Conservation (phyloP, 139 green algal species). For the Chlorella sorokiniana region DNA sequence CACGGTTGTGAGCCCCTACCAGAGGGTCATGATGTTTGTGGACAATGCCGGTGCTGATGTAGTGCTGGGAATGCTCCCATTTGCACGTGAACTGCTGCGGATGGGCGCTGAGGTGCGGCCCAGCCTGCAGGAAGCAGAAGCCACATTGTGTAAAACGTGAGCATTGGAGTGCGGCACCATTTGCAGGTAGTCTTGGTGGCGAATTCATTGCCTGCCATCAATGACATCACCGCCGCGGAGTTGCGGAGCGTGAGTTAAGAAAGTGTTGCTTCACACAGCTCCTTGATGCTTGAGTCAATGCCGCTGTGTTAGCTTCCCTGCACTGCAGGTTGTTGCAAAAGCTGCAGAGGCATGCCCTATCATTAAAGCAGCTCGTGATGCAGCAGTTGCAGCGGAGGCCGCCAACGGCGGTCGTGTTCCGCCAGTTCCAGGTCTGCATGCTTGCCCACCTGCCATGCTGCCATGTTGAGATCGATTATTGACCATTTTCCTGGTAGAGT, state of each 20-base stretch:
- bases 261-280: background rate
- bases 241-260: conserved; percentile 54
- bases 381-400: conserved; percentile 45
- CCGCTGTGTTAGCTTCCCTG: background rate
- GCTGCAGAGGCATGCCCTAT: conserved; percentile 63
- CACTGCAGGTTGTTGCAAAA: conserved; percentile 42
- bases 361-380: conserved; percentile 62
- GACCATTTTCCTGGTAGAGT: too few species aligned
- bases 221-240: conserved; percentile 95
- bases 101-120: conserved; percentile 74
- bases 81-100: conserved; percentile 91
- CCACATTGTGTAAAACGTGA: background rate
- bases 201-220: conserved; percentile 96
- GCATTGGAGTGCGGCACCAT: background rate
- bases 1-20: conserved; percentile 51
- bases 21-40: conserved; percentile 92
- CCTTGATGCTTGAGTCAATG: background rate
- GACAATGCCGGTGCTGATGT: conserved; percentile 97
- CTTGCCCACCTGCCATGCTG: background rate
- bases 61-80: conserved; percentile 95
- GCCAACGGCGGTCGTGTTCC: conserved; percentile 49
- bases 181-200: conserved; percentile 86
- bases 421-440: conserved; percentile 46
- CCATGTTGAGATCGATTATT: background rate
- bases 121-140: background rate